These are phyloP conservation scores for Linnemannia elongata DNA, from an alignment of 192 early-diverging fungal genomes.

Conservation along the genomic window DNA sequence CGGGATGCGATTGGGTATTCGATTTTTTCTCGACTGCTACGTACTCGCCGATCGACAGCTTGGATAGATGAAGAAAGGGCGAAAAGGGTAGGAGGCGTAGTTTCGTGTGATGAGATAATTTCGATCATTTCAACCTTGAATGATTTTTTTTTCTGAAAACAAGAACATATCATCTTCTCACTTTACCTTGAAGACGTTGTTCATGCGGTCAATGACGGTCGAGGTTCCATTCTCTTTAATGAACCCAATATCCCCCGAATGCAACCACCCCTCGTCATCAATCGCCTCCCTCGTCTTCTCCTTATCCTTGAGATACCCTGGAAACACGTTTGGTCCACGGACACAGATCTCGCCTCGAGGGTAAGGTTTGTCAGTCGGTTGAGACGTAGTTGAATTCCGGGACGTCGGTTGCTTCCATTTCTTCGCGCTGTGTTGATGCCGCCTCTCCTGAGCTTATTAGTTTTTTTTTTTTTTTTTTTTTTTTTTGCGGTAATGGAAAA, in stretches of 20 bases:
- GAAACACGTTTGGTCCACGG: conserved; percentile 75
- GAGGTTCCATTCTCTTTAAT: conserved; percentile 73
- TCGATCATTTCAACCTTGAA: too few relatives aligned
- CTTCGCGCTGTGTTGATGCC: conserved; percentile 64
- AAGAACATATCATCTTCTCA: not conserved
- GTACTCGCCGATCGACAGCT: conserved; percentile 81
- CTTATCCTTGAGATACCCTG: conserved; percentile 86
- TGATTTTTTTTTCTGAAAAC: too few relatives aligned
- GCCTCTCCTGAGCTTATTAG: conserved; percentile 58
- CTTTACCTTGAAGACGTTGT: conserved; percentile 80
- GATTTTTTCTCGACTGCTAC: conserved; percentile 86
- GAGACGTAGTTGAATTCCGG: conserved; percentile 86
- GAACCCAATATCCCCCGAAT: conserved; percentile 85
- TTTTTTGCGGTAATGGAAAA: not conserved
- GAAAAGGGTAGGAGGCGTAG: not conserved
- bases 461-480: too few relatives aligned
- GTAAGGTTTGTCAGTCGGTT: conserved; percentile 75
- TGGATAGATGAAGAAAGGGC: not conserved
- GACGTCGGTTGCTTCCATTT: conserved; percentile 81
- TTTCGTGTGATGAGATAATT: too few relatives aligned
- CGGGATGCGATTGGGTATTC: conserved; percentile 22
- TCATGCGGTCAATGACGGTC: conserved; percentile 86
- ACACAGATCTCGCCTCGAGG: conserved; percentile 91
- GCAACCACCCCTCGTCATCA: conserved; percentile 86
- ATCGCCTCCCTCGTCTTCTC: conserved; percentile 83